A percentile compares a stretch with the other conserved stretches of the same genome.
Conservation (phyloP, 2,329 filamentous ascomycete species). For the Lachnellula arida region DNA sequence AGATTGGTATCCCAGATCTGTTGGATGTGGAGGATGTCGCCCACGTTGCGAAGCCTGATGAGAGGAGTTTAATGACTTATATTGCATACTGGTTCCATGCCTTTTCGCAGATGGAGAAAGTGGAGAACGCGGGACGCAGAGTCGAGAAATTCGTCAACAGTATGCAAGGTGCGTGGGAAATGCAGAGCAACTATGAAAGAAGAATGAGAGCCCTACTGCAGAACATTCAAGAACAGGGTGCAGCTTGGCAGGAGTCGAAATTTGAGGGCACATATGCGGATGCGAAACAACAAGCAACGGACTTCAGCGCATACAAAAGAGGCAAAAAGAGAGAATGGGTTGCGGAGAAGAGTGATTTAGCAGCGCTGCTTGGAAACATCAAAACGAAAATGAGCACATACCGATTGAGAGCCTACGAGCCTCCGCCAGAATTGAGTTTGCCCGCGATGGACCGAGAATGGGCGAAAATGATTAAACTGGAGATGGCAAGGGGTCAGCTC, state of each 20-base stretch:
- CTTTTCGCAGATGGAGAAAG: constrained; percentile 97
- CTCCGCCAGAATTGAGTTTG: constrained; percentile 75
- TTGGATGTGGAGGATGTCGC: constrained; percentile 98
- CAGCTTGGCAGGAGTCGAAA: constrained; percentile 70
- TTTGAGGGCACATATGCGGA: constrained; percentile 92
- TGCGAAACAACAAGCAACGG: constrained; percentile 77
- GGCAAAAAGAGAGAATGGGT: constrained; percentile 93
- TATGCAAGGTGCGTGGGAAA: constrained; percentile 99
- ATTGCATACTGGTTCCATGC: constrained; percentile 99
- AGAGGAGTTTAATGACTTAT: constrained; percentile 97
- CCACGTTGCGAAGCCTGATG: constrained; percentile 92
- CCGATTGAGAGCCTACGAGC: constrained; percentile 83
- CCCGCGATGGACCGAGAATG: constrained; percentile 81
- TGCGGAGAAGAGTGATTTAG: constrained; percentile 92
- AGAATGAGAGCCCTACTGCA: constrained; percentile 80
- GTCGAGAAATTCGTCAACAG: constrained; percentile 99
- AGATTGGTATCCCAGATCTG: constrained; percentile 94
- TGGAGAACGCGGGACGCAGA: constrained; percentile 91
- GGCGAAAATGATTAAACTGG: constrained; percentile 71
- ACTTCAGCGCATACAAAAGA: constrained; percentile 86
- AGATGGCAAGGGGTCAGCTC: constrained; percentile 83
- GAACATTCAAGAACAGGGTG: constrained; percentile 67
- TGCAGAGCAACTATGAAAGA: constrained; percentile 94
- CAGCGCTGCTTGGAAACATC: constrained; percentile 91
- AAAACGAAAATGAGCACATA: constrained; percentile 98